A percentile compares a stretch with the other conserved stretches of the same genome.
Evolutionary conservation across 768 basidiomycete species (phyloP).

Genomic region (Calocera viscosa): DNA sequence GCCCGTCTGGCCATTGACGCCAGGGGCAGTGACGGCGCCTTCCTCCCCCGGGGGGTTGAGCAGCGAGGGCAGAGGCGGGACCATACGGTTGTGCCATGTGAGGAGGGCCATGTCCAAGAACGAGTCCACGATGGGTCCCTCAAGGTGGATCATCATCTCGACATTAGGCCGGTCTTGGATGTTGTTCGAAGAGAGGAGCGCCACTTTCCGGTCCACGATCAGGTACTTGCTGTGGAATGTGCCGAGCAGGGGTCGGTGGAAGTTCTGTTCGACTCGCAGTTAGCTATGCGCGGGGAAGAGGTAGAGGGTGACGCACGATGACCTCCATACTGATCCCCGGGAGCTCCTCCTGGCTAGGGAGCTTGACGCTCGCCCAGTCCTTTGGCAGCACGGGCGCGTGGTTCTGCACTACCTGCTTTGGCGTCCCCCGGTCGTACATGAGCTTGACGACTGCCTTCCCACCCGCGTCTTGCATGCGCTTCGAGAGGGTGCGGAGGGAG

Average conservation of each 20-base stretch:
- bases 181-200: slow-evolving; percentile 53
- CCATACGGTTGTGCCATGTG: slow-evolving; percentile 41
- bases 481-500: slow-evolving; percentile 29
- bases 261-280: slow-evolving; percentile 20
- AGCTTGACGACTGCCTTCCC: slow-evolving; percentile 45
- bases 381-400: slow-evolving; percentile 39
- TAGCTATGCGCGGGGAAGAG: background rate
- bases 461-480: slow-evolving; percentile 25
- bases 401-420: slow-evolving; percentile 39
- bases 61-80: slow-evolving; percentile 34
- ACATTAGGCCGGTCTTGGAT: slow-evolving; percentile 44
- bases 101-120: slow-evolving; percentile 59
- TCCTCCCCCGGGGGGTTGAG: slow-evolving; percentile 15
- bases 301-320: slow-evolving; percentile 21
- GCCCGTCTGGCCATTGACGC: background rate
- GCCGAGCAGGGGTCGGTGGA: slow-evolving; percentile 39
- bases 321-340: slow-evolving; percentile 50
- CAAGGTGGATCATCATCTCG: slow-evolving; percentile 57
- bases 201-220: slow-evolving; percentile 53
- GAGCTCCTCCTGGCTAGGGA: slow-evolving; percentile 44
- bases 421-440: slow-evolving; percentile 55
- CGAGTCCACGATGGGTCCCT: slow-evolving; percentile 55
- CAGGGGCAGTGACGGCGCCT: too few relatives aligned
- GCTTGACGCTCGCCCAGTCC: slow-evolving; percentile 39
- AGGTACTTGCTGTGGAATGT: slow-evolving; percentile 65